Percentiles rank a stretch among this genome's conserved stretches.
Conservation (phyloP, 345 rosid species). For the Syzygium oleosum region DNA sequence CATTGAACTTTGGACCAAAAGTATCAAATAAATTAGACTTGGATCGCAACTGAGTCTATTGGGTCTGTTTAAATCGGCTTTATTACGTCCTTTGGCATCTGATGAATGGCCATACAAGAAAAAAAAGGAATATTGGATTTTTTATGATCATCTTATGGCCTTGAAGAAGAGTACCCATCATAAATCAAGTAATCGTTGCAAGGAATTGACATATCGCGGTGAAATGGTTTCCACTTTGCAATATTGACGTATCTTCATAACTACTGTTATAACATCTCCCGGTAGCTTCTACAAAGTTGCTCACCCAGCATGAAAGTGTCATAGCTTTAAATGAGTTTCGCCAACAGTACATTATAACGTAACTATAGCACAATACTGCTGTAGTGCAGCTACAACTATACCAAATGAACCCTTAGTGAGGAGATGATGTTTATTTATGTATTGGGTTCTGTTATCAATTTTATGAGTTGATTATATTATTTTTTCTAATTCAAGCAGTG, state of each 20-base stretch:
- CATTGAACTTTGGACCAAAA: background rate
- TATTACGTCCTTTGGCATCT: background rate
- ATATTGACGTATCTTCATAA: background rate
- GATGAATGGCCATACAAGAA: background rate
- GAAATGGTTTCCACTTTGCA: background rate
- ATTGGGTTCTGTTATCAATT: background rate
- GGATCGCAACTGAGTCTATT: background rate
- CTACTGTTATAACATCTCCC: background rate
- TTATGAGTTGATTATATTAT: background rate
- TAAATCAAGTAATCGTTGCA: background rate
- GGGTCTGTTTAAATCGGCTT: background rate
- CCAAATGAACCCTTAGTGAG: background rate
- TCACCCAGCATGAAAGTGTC: background rate
- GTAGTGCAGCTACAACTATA: background rate
- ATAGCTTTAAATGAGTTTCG: background rate
- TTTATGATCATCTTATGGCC: background rate
- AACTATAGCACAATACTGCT: background rate
- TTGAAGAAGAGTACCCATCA: background rate
- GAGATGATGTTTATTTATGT: background rate
- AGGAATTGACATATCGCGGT: background rate
- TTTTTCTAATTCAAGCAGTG: background rate
- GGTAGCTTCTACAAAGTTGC: background rate
- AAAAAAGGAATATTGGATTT: background rate
- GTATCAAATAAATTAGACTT: background rate
- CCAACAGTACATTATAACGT: background rate